Evolutionary conservation across 345 rosid genomes (phyloP).

Genomic region (Ceriops tagal): DNA sequence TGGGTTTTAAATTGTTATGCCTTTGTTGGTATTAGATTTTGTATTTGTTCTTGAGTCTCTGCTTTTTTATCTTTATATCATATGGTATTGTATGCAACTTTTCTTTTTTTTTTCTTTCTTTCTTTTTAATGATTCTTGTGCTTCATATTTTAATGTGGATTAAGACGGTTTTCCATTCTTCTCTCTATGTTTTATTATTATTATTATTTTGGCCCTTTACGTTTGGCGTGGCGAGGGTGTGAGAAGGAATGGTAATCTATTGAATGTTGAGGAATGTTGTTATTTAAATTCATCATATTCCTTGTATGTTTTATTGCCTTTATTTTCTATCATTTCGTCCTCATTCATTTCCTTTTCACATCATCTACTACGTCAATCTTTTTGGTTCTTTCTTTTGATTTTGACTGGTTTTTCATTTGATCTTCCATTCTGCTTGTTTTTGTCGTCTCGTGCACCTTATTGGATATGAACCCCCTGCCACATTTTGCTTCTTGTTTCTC

Average conservation of each 20-base stretch:
- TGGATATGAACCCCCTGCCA: conserved; percentile 14
- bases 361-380: not conserved
- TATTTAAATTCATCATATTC: not conserved
- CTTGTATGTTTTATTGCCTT: not conserved
- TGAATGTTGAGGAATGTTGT: not conserved
- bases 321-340: not conserved
- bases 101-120: not conserved
- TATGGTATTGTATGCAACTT: too few species aligned
- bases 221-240: too few species aligned
- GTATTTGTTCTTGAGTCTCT: too few species aligned
- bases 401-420: not conserved
- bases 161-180: not conserved
- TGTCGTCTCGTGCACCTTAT: conserved; percentile 18
- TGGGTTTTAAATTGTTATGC: too few species aligned
- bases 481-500: not conserved
- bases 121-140: not conserved
- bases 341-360: not conserved
- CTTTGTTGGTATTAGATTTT: too few species aligned
- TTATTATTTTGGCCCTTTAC: too few species aligned
- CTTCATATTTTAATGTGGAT: not conserved
- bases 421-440: conserved; percentile 10
- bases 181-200: not conserved
- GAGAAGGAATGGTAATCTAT: not conserved
- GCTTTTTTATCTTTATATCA: not conserved
- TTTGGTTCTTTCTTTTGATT: conserved; percentile 3